Percentiles rank a stretch among this genome's conserved stretches.
These are phyloP conservation scores for Mortierella sp. DNA, from an alignment of 371 early-diverging fungal species.

Conservation along the genomic window DNA sequence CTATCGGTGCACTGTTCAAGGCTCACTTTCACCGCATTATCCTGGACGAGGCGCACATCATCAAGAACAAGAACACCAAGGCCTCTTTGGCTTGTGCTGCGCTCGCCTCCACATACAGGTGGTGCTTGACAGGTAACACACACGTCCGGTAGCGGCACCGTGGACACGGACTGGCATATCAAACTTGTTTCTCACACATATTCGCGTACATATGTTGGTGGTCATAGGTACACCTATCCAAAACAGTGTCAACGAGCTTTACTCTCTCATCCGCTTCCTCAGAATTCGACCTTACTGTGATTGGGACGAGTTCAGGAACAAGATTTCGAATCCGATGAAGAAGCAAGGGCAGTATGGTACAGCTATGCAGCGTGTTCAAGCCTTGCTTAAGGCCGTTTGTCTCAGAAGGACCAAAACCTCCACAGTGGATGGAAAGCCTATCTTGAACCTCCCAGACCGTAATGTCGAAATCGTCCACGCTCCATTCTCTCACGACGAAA, in stretches of 20 bases:
- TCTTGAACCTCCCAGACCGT: conserved; percentile 73
- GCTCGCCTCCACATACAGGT: conserved; percentile 75
- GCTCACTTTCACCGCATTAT: conserved; percentile 71
- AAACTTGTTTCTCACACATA: neutral
- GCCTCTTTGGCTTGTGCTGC: conserved; percentile 72
- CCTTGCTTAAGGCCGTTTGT: conserved; percentile 75
- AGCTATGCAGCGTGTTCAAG: conserved; percentile 72
- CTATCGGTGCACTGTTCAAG: conserved; percentile 52
- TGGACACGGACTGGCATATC: neutral
- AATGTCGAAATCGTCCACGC: conserved; percentile 67
- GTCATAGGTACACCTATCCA: conserved; percentile 77
- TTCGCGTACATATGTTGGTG: neutral
- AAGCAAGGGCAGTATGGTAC: conserved; percentile 17
- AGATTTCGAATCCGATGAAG: conserved; percentile 68
- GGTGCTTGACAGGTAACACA: conserved; percentile 88
- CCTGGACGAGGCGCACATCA: conserved; percentile 93
- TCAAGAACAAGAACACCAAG: conserved; percentile 83
- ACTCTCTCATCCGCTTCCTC: conserved; percentile 86
- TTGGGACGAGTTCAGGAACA: conserved; percentile 66
- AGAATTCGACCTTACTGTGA: conserved; percentile 74
- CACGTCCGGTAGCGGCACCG: too few species aligned
- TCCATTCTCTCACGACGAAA: conserved; percentile 69
- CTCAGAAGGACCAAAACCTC: conserved; percentile 81
- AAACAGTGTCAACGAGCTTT: conserved; percentile 92
- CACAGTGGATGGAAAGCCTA: conserved; percentile 75